Conservation (phyloP, 1,139 yeast species). For the Nakaseomyces glabratus region DNA sequence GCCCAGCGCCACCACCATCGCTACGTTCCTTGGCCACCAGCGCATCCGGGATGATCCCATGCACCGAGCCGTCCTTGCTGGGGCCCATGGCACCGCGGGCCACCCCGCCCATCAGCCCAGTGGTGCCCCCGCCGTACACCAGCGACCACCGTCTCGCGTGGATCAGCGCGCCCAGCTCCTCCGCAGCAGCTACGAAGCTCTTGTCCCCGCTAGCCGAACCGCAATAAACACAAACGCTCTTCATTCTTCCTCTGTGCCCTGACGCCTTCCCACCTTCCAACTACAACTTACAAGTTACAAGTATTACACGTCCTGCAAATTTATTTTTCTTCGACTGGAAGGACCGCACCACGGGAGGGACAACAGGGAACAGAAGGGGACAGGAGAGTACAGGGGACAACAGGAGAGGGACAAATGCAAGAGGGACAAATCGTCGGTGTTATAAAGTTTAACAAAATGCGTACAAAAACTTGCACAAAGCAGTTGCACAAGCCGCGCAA, state of each 20-base stretch:
- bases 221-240: slow-evolving; percentile 72
- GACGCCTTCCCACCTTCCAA: not conserved
- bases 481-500: too few species aligned
- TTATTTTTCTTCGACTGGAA: too few species aligned
- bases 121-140: slow-evolving; percentile 88
- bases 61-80: slow-evolving; percentile 61
- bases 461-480: too few species aligned
- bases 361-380: too few species aligned
- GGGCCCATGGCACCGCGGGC: slow-evolving; percentile 58
- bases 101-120: slow-evolving; percentile 75
- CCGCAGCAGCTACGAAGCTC: slow-evolving; percentile 46
- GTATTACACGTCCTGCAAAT: too few species aligned
- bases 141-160: slow-evolving; percentile 61
- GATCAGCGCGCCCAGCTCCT: slow-evolving; percentile 48
- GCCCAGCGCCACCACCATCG: slow-evolving; percentile 32
- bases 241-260: slow-evolving; percentile 18
- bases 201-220: slow-evolving; percentile 71
- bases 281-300: too few species aligned
- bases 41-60: slow-evolving; percentile 81
- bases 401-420: too few species aligned
- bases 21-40: slow-evolving; percentile 63
- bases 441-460: too few species aligned
- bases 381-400: too few species aligned
- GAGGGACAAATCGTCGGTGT: too few species aligned
- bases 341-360: too few species aligned